Evolutionary conservation across 2,329 filamentous ascomycete species (phyloP).

Genomic region (Talaromyces sp.): DNA sequence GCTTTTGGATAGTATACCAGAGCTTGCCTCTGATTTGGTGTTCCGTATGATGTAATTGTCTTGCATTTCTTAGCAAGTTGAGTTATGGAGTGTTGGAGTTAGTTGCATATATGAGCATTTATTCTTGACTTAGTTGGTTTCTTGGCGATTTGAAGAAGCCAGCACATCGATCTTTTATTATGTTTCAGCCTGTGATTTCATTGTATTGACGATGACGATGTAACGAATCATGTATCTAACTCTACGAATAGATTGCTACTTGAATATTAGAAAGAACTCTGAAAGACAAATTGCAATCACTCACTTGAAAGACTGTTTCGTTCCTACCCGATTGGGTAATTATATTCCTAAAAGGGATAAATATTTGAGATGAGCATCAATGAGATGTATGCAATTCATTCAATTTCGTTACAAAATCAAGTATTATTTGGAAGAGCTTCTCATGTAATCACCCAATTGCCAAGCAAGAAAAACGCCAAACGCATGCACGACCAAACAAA

Average conservation of each 20-base stretch:
- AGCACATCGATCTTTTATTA: neutral
- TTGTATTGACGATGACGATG: neutral
- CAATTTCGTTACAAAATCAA: neutral
- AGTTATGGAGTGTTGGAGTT: neutral
- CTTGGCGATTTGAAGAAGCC: neutral
- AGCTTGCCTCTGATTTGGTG: slow-evolving; percentile 39
- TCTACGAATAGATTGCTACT: neutral
- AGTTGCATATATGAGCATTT: neutral
- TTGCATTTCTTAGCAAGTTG: neutral
- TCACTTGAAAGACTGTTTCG: neutral
- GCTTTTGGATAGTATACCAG: slow-evolving; percentile 32
- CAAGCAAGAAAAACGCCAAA: neutral
- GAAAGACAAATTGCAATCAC: neutral
- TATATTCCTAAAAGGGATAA: neutral
- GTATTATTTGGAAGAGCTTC: neutral
- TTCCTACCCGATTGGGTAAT: neutral
- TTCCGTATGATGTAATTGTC: slow-evolving; percentile 30
- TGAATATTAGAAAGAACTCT: neutral
- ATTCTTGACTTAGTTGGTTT: neutral
- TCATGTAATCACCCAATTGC: neutral
- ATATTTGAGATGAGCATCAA: neutral
- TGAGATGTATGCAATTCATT: neutral
- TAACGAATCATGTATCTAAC: neutral
- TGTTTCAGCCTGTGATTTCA: neutral
- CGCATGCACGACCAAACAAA: neutral